phyloP scores from a whole-genome alignment of 2,329 filamentous ascomycete genomes.

The Pyricularia sp. region DNA sequence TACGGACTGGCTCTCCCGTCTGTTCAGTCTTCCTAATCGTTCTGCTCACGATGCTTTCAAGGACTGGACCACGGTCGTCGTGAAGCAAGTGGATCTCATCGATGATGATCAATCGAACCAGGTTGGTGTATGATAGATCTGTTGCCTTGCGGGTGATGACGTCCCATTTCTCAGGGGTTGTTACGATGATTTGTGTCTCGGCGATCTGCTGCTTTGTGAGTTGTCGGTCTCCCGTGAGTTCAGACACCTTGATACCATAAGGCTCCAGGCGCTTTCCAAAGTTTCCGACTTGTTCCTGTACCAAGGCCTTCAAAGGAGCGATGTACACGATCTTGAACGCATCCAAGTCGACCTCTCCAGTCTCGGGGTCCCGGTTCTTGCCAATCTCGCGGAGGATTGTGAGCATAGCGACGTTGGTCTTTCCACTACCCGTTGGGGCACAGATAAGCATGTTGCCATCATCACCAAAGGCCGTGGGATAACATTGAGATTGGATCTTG shows the following conservation, averaged over 20 bases:
- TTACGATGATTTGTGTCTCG: constrained; percentile 96
- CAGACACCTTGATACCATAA: constrained; percentile 88
- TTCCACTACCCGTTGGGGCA: constrained; percentile 92
- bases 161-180: constrained; percentile 98
- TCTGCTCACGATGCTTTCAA: constrained; percentile 93
- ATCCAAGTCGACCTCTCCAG: constrained; percentile 90
- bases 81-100: constrained; percentile 97
- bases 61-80: constrained; percentile 90
- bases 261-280: constrained; percentile 85
- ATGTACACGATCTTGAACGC: constrained; percentile 99
- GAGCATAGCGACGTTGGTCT: constrained; percentile 98
- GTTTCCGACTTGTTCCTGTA: constrained; percentile 97
- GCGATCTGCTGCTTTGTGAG: constrained; percentile 98
- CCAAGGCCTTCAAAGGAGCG: constrained; percentile 86
- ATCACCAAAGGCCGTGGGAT: constrained; percentile 78
- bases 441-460: constrained; percentile 98
- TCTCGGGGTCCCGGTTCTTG: constrained; percentile 81
- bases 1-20: constrained; percentile 83
- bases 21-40: constrained; percentile 91
- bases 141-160: constrained; percentile 97
- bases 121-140: constrained; percentile 90
- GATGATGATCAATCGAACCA: constrained; percentile 93
- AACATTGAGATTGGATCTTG: constrained; percentile 92
- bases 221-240: constrained; percentile 93
- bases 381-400: constrained; percentile 93